Percentiles rank a stretch among this genome's conserved stretches.
These are phyloP conservation scores for Camillea tinctor DNA, from an alignment of 2,329 filamentous ascomycete species.

Conservation along the genomic window DNA sequence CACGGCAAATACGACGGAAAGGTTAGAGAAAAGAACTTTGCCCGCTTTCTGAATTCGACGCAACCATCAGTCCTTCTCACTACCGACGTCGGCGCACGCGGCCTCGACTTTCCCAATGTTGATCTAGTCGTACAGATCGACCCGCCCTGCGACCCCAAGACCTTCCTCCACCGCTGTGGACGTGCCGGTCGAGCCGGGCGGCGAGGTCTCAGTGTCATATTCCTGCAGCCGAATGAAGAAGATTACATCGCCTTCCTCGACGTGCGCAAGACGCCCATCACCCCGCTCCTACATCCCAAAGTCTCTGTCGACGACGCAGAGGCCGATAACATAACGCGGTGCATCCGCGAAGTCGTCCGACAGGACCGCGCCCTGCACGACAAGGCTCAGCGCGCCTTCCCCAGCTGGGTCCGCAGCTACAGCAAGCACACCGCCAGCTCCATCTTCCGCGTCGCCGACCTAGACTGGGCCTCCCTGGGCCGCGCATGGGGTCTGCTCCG, in stretches of 20 bases:
- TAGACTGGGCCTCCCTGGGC: slow-evolving; percentile 83
- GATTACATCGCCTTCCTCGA: slow-evolving; percentile 87
- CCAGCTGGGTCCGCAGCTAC: slow-evolving; percentile 90
- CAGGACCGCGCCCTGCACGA: slow-evolving; percentile 66
- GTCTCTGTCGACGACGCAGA: slow-evolving; percentile 60
- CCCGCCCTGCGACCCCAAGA: slow-evolving; percentile 80
- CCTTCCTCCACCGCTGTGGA: slow-evolving; percentile 90
- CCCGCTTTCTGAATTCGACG: slow-evolving; percentile 71
- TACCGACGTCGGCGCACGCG: slow-evolving; percentile 87
- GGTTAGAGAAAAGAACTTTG: slow-evolving; percentile 85
- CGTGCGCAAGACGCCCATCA: slow-evolving; percentile 82
- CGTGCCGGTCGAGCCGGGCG: slow-evolving; percentile 87
- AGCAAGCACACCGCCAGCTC: slow-evolving; percentile 86
- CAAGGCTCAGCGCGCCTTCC: slow-evolving; percentile 87
- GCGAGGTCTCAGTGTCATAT: slow-evolving; percentile 78
- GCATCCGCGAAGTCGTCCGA: slow-evolving; percentile 59
- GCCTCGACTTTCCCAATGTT: slow-evolving; percentile 87
- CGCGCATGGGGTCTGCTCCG: slow-evolving; percentile 82
- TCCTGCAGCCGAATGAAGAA: slow-evolving; percentile 82
- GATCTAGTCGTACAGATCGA: slow-evolving; percentile 91
- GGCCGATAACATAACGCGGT: slow-evolving; percentile 54
- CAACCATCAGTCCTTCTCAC: slow-evolving; percentile 81
- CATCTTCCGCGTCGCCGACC: slow-evolving; percentile 79
- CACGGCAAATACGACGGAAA: slow-evolving; percentile 91
- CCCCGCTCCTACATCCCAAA: slow-evolving; percentile 55